Evolutionary conservation across 2,329 filamentous ascomycete genomes (phyloP).

Genomic region (Dactylonectria estremocensis): DNA sequence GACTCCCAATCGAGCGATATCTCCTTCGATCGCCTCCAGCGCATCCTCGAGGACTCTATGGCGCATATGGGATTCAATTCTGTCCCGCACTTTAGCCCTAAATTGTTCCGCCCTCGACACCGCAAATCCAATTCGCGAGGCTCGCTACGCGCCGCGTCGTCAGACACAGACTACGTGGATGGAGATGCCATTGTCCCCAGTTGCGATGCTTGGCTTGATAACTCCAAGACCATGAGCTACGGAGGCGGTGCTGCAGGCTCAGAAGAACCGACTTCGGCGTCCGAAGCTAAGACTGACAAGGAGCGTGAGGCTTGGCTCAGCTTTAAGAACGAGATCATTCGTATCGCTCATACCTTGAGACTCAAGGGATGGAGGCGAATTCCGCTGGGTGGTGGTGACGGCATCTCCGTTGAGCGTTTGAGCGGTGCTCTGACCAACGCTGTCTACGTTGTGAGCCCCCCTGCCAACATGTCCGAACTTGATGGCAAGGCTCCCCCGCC

Average conservation of each 20-base stretch:
- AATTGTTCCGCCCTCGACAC: conserved; percentile 60
- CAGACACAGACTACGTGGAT: conserved; percentile 89
- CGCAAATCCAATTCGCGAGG: conserved; percentile 50
- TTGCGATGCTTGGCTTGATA: conserved; percentile 89
- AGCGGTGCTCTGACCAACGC: conserved; percentile 97
- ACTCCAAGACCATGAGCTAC: conserved; percentile 89
- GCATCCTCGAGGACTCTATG: conserved; percentile 81
- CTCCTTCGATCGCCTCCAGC: conserved; percentile 85
- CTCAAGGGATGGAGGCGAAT: conserved; percentile 94
- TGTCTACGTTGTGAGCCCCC: conserved; percentile 93
- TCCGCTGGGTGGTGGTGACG: conserved; percentile 77
- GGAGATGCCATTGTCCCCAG: conserved; percentile 86
- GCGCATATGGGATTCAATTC: conserved; percentile 65
- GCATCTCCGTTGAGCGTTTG: conserved; percentile 80
- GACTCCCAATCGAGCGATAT: conserved; percentile 78
- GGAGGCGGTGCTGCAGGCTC: conserved; percentile 63
- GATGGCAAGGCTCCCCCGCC: conserved; percentile 63
- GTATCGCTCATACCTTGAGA: conserved; percentile 88
- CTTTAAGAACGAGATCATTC: conserved; percentile 94
- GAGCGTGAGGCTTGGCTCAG: conserved; percentile 84
- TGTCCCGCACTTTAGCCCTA: conserved; percentile 61
- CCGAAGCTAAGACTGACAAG: conserved; percentile 68
- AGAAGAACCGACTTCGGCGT: conserved; percentile 54
- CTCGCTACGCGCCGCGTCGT: conserved; percentile 71
- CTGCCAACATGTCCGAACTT: conserved; percentile 68